Evolutionary conservation across 2,329 filamentous ascomycete species (phyloP).

Genomic region (Diplodia intermedia): DNA sequence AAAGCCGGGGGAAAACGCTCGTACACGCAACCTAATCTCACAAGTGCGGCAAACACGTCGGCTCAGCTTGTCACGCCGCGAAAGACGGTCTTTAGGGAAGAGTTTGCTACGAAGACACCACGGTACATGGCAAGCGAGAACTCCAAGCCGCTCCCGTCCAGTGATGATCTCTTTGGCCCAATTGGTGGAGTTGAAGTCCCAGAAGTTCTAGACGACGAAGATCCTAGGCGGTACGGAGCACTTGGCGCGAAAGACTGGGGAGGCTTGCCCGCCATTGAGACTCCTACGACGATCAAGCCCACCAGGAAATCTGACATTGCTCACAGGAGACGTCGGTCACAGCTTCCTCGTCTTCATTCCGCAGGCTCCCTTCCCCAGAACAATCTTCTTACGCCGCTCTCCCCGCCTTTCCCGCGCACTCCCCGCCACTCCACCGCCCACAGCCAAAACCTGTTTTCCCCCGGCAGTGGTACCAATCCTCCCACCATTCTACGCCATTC

Average conservation of each 20-base stretch:
- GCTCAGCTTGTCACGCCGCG: conserved; percentile 13
- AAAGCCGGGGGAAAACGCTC: conserved; percentile 3
- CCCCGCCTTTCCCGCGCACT: background rate
- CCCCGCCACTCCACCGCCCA: conserved; percentile 15
- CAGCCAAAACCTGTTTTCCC: conserved; percentile 1
- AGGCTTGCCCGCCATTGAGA: background rate
- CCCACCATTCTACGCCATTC: conserved; percentile 26
- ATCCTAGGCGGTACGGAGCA: background rate
- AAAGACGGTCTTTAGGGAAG: conserved; percentile 24
- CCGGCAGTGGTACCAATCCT: conserved; percentile 1
- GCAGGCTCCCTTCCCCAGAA: conserved; percentile 2
- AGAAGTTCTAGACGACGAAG: background rate
- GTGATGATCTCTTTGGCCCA: conserved; percentile 3
- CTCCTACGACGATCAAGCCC: conserved; percentile 14
- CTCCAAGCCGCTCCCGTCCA: background rate
- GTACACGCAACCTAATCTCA: conserved; percentile 29
- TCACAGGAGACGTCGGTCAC: background rate
- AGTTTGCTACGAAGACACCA: conserved; percentile 16
- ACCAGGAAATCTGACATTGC: background rate
- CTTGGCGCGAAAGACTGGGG: background rate
- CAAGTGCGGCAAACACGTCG: background rate
- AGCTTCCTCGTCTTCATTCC: conserved; percentile 10
- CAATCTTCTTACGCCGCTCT: conserved; percentile 1
- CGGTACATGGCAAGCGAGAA: conserved; percentile 19
- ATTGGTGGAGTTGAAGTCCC: background rate